These are phyloP conservation scores for Xylaria scruposa DNA, from an alignment of 495 filamentous ascomycete genomes.

Conservation along the genomic window DNA sequence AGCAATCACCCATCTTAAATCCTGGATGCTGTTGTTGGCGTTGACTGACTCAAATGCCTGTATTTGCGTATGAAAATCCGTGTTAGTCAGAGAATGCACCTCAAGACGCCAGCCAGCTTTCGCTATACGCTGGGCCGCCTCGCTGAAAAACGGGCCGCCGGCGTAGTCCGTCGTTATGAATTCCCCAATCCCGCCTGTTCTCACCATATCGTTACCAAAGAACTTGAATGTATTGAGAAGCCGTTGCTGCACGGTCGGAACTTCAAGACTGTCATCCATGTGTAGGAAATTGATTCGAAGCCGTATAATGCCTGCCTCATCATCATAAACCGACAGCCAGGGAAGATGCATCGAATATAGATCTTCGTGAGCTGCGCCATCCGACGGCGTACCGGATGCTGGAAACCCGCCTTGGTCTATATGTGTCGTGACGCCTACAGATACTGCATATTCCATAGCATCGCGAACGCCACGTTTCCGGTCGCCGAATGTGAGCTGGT, in stretches of 20 bases:
- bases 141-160: conserved; percentile 35
- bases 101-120: conserved; percentile 40
- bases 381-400: conserved; percentile 31
- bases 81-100: conserved; percentile 35
- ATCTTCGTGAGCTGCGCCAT: conserved; percentile 36
- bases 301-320: conserved; percentile 22
- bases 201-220: conserved; percentile 40
- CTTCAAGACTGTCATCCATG: conserved; percentile 25
- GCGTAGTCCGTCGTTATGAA: conserved; percentile 35
- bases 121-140: conserved; percentile 29
- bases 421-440: conserved; percentile 37
- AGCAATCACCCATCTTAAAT: conserved; percentile 38
- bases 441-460: conserved; percentile 39
- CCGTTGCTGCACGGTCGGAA: conserved; percentile 28
- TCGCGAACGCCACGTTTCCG: conserved; percentile 30
- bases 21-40: conserved; percentile 18
- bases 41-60: conserved; percentile 33
- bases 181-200: conserved; percentile 41
- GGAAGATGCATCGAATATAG: conserved; percentile 36
- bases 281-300: conserved; percentile 41
- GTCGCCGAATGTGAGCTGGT: conserved; percentile 27
- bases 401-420: conserved; percentile 41
- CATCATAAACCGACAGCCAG: conserved; percentile 35
- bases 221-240: conserved; percentile 38
- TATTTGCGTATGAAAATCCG: conserved; percentile 33